These are phyloP conservation scores for Allodekkera sacchari DNA, from an alignment of 805 yeast genomes.

Conservation along the genomic window DNA sequence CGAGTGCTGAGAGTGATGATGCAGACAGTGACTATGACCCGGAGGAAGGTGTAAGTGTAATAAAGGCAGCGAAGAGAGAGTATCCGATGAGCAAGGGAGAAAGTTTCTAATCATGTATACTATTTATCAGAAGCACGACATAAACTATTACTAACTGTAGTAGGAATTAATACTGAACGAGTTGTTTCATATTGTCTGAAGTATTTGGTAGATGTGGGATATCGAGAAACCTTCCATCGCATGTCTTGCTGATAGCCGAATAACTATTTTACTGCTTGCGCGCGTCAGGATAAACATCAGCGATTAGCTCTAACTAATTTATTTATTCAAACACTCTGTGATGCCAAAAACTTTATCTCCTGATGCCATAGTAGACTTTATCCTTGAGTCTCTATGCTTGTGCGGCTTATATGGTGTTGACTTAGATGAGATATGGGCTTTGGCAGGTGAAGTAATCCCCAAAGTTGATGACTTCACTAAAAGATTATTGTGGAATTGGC, in stretches of 20 bases:
- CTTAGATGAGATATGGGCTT: constrained; percentile 26
- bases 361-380: constrained; percentile 24
- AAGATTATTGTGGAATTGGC: constrained; percentile 30
- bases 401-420: constrained; percentile 26
- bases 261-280: too few relatives aligned
- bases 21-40: constrained; percentile 14
- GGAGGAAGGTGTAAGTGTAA: constrained; percentile 1
- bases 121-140: too few relatives aligned
- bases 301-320: too few relatives aligned
- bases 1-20: constrained; percentile 15
- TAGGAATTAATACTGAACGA: too few relatives aligned
- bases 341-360: constrained; percentile 18
- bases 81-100: constrained; percentile 33
- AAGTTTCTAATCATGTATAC: constrained; percentile 9
- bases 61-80: constrained; percentile 19
- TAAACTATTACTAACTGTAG: too few relatives aligned
- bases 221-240: too few relatives aligned
- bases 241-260: too few relatives aligned
- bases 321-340: constrained; percentile 1
- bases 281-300: too few relatives aligned
- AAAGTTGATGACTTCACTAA: constrained; percentile 25
- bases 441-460: constrained; percentile 11
- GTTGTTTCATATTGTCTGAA: too few relatives aligned
- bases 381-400: constrained; percentile 28
- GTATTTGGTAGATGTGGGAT: too few relatives aligned